Conservation (phyloP, 495 filamentous ascomycete genomes). For the Talaromyces proteolyticus region DNA sequence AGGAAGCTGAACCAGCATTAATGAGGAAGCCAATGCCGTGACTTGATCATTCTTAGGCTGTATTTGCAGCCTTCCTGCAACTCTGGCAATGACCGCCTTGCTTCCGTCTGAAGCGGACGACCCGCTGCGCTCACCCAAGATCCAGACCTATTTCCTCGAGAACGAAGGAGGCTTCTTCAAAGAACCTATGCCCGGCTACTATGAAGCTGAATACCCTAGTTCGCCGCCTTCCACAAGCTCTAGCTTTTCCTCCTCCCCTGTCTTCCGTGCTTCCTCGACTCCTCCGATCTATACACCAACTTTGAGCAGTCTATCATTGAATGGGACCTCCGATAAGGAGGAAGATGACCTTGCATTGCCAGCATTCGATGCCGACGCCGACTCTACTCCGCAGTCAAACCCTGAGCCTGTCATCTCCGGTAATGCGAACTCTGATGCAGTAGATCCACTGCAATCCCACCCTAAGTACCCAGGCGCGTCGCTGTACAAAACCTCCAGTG, state of each 20-base stretch:
- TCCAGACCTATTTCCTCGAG: constrained; percentile 38
- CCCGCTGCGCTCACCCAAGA: constrained; percentile 32
- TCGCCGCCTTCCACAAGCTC: constrained; percentile 27
- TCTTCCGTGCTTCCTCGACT: constrained; percentile 17
- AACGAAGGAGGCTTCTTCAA: constrained; percentile 24
- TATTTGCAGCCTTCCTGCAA: not conserved
- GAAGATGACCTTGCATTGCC: constrained; percentile 52
- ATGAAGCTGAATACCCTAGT: constrained; percentile 23
- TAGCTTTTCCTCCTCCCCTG: constrained; percentile 31
- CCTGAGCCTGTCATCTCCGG: no score
- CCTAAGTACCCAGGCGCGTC: constrained; percentile 32
- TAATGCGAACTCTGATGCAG: no score
- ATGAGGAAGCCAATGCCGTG: not conserved
- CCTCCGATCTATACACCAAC: constrained; percentile 44
- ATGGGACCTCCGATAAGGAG: constrained; percentile 40
- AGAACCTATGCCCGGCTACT: constrained; percentile 28
- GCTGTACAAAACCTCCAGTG: constrained; percentile 51
- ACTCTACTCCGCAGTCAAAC: constrained; percentile 6
- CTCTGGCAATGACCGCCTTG: constrained; percentile 37
- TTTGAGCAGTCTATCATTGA: constrained; percentile 57
- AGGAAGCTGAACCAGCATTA: not conserved
- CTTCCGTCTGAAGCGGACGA: constrained; percentile 32
- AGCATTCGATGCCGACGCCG: constrained; percentile 48
- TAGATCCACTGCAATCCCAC: no score
- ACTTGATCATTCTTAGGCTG: not conserved